Percentiles rank a stretch among this genome's conserved stretches.
Conservation (phyloP, 2,329 filamentous ascomycete genomes). For the Ophiostoma populinum region DNA sequence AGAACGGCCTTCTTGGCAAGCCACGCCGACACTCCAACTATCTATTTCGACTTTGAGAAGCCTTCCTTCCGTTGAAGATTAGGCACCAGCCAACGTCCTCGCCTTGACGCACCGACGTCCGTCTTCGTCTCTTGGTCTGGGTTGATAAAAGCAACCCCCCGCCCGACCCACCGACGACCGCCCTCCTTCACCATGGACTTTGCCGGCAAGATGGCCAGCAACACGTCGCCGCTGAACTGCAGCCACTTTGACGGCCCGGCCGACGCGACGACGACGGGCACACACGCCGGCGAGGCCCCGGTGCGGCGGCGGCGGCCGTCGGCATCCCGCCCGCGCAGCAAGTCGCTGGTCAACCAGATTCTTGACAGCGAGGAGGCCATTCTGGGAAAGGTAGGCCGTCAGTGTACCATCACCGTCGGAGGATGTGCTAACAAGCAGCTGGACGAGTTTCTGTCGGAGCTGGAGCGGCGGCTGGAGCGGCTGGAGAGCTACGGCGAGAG, state of each 20-base stretch:
- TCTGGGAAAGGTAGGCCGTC: constrained; percentile 31
- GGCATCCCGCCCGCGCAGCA: constrained; percentile 35
- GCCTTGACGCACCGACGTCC: too few relatives aligned
- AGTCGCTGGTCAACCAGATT: constrained; percentile 40
- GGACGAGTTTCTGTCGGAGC: constrained; percentile 66
- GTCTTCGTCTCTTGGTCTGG: not conserved
- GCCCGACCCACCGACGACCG: not conserved
- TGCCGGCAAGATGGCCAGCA: constrained; percentile 11
- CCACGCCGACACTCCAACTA: not conserved
- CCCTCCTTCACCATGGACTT: constrained; percentile 7
- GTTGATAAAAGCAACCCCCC: not conserved
- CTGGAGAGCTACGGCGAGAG: constrained; percentile 78
- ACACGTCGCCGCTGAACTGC: constrained; percentile 7
- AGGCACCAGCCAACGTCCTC: too few relatives aligned
- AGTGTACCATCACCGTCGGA: not conserved
- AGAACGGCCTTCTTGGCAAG: too few relatives aligned
- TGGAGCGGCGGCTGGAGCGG: constrained; percentile 73
- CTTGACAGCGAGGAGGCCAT: constrained; percentile 47
- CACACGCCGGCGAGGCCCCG: constrained; percentile 19
- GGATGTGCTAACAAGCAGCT: constrained; percentile 27
- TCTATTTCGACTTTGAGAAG: not conserved
- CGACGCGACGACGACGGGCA: constrained; percentile 24
- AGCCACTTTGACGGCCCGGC: constrained; percentile 16
- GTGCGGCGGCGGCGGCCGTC: constrained; percentile 33
- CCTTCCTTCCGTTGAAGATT: too few relatives aligned